phyloP scores from a whole-genome alignment of 441 rosid species.

The Theobroma grandiflorum region DNA sequence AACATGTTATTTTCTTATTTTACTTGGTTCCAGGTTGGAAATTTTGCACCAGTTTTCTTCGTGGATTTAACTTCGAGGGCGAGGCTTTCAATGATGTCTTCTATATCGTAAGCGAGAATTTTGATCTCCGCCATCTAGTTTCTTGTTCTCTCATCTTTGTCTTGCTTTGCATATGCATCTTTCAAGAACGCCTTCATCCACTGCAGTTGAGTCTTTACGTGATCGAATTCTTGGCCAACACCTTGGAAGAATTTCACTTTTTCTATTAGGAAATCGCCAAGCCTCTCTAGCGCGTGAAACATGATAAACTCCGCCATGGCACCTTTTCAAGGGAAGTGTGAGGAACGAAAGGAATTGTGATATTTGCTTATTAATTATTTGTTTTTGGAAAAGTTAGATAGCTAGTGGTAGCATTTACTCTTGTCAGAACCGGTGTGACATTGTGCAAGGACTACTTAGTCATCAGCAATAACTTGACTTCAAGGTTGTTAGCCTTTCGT shows the following conservation, averaged over 20 bases:
- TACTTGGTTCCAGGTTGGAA: too few species aligned
- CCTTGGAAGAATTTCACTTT: neutral
- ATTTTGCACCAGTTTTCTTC: too few species aligned
- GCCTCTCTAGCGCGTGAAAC: neutral
- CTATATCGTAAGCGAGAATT: neutral
- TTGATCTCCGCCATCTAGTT: neutral
- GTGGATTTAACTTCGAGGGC: neutral
- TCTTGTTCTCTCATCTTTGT: neutral
- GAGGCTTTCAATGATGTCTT: neutral
- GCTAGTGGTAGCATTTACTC: too few species aligned
- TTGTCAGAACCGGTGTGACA: too few species aligned
- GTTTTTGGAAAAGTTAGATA: too few species aligned
- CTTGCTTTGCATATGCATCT: neutral
- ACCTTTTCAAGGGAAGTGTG: too few species aligned
- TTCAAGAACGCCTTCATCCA: neutral
- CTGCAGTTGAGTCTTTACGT: neutral
- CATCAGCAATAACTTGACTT: too few species aligned
- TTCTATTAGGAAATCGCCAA: neutral
- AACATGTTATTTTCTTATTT: too few species aligned
- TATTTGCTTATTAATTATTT: too few species aligned
- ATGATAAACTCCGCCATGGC: neutral
- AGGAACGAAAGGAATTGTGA: too few species aligned
- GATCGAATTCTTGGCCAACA: neutral
- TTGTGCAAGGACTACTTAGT: too few species aligned
- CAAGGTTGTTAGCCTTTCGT: too few species aligned